phyloP scores from a whole-genome alignment of 352 stramenopile genomes.

The Phytophthora cajani region DNA sequence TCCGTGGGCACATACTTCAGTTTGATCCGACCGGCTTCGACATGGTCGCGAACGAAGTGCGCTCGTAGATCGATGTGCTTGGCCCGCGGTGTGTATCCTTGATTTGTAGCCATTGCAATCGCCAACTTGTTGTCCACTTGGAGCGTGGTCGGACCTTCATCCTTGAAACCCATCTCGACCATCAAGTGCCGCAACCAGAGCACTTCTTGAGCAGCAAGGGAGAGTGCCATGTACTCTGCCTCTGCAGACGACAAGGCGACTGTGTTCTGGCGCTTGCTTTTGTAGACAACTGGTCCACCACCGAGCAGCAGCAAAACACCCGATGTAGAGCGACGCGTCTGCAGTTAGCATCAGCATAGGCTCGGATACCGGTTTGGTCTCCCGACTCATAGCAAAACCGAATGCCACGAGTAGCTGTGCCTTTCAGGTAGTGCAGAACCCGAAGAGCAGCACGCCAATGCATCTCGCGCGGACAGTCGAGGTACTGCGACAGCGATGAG shows the following conservation, averaged over 20 bases:
- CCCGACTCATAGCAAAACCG: neutral
- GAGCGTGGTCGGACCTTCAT: neutral
- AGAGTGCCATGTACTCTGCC: constrained; percentile 16
- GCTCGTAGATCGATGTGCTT: constrained; percentile 8
- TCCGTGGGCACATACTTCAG: neutral
- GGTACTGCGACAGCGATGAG: constrained; percentile 9
- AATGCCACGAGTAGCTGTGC: constrained; percentile 1
- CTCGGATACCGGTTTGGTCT: neutral
- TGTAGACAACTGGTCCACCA: constrained; percentile 8
- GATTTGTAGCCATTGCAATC: constrained; percentile 1
- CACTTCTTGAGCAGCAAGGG: constrained; percentile 11
- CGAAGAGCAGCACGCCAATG: constrained; percentile 21
- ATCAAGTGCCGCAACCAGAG: constrained; percentile 8
- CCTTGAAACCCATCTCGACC: constrained; percentile 4
- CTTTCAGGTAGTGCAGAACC: constrained; percentile 22
- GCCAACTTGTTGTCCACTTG: constrained; percentile 8
- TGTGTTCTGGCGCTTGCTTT: constrained; percentile 5
- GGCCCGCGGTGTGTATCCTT: constrained; percentile 1
- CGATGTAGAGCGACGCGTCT: constrained; percentile 6
- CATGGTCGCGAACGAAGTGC: constrained; percentile 4
- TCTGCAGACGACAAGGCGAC: constrained; percentile 14
- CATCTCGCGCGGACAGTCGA: constrained; percentile 20
- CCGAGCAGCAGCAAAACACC: neutral
- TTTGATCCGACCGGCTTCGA: neutral
- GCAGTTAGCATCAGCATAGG: constrained; percentile 6